These are phyloP conservation scores for Arthroderma sp. DNA, from an alignment of 2,329 filamentous ascomycete genomes.

Conservation along the genomic window DNA sequence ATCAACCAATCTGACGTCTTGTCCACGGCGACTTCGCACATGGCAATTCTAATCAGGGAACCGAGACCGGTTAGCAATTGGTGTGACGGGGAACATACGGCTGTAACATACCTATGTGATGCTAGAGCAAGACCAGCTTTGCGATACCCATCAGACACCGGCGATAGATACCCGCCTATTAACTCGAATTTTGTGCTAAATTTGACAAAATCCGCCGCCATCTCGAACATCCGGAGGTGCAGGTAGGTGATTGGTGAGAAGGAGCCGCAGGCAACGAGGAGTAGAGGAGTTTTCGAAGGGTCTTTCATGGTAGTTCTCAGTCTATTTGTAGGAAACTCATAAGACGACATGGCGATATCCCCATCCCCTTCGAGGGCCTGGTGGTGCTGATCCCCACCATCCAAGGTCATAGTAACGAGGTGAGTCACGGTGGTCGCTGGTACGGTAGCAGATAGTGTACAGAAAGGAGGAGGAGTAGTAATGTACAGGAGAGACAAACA, in stretches of 20 bases:
- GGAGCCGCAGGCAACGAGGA: constrained; percentile 39
- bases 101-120: constrained; percentile 43
- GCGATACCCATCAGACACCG: constrained; percentile 64
- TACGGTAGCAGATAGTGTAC: too few relatives aligned
- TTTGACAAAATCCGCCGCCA: constrained; percentile 67
- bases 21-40: constrained; percentile 69
- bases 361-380: too few relatives aligned
- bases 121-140: constrained; percentile 66
- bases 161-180: constrained; percentile 70
- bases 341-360: constrained; percentile 20
- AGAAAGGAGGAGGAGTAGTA: too few relatives aligned
- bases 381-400: too few relatives aligned
- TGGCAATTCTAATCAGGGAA: constrained; percentile 45
- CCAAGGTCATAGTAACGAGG: too few relatives aligned
- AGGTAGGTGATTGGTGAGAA: constrained; percentile 66
- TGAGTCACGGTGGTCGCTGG: too few relatives aligned
- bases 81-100: background rate
- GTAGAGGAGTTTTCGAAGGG: constrained; percentile 34
- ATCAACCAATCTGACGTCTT: constrained; percentile 67
- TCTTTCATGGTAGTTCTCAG: constrained; percentile 35
- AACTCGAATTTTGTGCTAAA: constrained; percentile 70
- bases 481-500: too few relatives aligned
- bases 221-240: constrained; percentile 68
- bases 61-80: background rate
- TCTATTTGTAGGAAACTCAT: constrained; percentile 32